A percentile compares a stretch with the other conserved stretches of the same genome.
Evolutionary conservation across 805 yeast species (phyloP).

Genomic region (Dipodascopsis uninucleata): DNA sequence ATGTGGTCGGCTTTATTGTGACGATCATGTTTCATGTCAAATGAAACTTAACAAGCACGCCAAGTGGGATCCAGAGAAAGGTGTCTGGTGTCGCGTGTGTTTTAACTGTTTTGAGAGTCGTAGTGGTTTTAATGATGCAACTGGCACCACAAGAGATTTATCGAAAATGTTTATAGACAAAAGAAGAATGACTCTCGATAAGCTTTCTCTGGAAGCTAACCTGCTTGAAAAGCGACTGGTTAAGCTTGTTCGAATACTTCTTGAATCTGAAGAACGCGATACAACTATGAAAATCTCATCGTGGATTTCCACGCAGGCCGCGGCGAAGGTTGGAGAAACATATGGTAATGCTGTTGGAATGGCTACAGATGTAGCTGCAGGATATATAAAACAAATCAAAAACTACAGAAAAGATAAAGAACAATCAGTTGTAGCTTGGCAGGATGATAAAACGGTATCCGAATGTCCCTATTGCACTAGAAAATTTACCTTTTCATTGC

Average conservation of each 20-base stretch:
- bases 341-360: conserved; percentile 15
- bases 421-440: conserved; percentile 61
- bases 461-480: conserved; percentile 64
- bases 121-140: conserved; percentile 48
- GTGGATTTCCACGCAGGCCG: conserved; percentile 16
- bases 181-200: conserved; percentile 48
- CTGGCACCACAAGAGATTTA: conserved; percentile 47
- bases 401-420: conserved; percentile 42
- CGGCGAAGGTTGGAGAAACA: conserved; percentile 31
- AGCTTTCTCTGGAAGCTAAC: conserved; percentile 50
- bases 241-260: conserved; percentile 15
- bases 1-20: conserved; percentile 73
- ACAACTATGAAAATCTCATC: conserved; percentile 32
- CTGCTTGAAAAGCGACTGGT: conserved; percentile 57
- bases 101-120: conserved; percentile 52
- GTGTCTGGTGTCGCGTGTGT: conserved; percentile 74
- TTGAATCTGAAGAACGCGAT: conserved; percentile 15
- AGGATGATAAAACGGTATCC: conserved; percentile 45
- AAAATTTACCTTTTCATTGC: conserved; percentile 51
- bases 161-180: conserved; percentile 42
- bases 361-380: conserved; percentile 24
- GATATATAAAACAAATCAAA: conserved; percentile 21
- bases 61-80: conserved; percentile 45
- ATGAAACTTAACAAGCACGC: conserved; percentile 51
- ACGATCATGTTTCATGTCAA: conserved; percentile 54